phyloP scores from a whole-genome alignment of 192 early-diverging fungal genomes.

The Umbelopsis ramanniana region DNA sequence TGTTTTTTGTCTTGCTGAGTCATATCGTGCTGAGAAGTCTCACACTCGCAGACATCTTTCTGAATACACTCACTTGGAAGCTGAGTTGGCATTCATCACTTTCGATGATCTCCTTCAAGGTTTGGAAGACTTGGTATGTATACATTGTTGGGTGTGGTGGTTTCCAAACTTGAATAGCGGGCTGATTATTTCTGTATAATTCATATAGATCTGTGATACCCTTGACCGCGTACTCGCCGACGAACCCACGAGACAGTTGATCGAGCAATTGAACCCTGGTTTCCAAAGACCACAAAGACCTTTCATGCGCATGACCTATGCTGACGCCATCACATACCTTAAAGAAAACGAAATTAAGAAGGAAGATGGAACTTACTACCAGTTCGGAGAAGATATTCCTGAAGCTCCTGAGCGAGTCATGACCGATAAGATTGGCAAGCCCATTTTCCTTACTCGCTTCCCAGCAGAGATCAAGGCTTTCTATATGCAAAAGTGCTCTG shows the following conservation, averaged over 20 bases:
- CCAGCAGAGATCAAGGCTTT: constrained; percentile 98
- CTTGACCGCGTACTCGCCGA: constrained; percentile 81
- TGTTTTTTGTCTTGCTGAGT: constrained; percentile 95
- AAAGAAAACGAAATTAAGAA: constrained; percentile 90
- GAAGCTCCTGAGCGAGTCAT: constrained; percentile 97
- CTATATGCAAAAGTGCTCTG: constrained; percentile 95
- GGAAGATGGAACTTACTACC: constrained; percentile 87
- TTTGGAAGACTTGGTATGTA: constrained; percentile 85
- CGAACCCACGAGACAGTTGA: constrained; percentile 71
- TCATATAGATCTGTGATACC: constrained; percentile 55
- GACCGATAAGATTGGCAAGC: constrained; percentile 97
- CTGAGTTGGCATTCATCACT: constrained; percentile 91
- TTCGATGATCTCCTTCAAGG: constrained; percentile 89
- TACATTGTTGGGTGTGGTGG: no score
- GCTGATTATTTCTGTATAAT: neutral
- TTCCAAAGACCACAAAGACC: constrained; percentile 85
- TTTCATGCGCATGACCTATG: constrained; percentile 95
- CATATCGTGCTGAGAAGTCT: constrained; percentile 97
- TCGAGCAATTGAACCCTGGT: constrained; percentile 90
- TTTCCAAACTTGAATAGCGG: no score
- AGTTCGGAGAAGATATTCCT: constrained; percentile 99
- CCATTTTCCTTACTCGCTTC: constrained; percentile 95
- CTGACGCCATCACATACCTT: constrained; percentile 94
- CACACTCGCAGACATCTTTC: constrained; percentile 96
- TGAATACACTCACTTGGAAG: constrained; percentile 97